A percentile compares a stretch with the other conserved stretches of the same genome.
Evolutionary conservation across 1,284 basidiomycete genomes (phyloP).

Genomic region (Ustilago tritici): DNA sequence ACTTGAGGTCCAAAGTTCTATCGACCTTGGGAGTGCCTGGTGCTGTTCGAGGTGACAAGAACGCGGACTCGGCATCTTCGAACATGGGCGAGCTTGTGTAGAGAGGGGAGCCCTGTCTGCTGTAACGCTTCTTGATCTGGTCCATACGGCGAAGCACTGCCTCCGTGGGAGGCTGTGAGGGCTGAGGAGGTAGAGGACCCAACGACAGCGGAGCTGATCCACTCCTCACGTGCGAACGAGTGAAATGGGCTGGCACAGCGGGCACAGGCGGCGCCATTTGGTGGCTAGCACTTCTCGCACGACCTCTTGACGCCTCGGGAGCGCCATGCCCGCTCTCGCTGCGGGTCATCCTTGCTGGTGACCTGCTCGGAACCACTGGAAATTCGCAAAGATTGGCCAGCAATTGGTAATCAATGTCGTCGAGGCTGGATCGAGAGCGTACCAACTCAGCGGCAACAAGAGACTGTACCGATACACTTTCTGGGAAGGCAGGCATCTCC

Average conservation of each 20-base stretch:
- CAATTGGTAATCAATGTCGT: constrained; percentile 40
- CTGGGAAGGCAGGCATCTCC: constrained; percentile 7
- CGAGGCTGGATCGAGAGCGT: constrained; percentile 26
- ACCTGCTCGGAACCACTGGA: neutral
- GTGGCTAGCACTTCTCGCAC: constrained; percentile 9
- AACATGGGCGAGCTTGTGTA: constrained; percentile 8
- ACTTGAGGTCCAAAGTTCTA: constrained; percentile 14
- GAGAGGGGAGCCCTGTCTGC: constrained; percentile 14
- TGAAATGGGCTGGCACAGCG: neutral
- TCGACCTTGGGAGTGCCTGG: constrained; percentile 20
- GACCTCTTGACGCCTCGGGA: neutral
- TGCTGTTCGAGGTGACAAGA: constrained; percentile 3
- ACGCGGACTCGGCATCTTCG: constrained; percentile 1
- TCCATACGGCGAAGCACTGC: constrained; percentile 28
- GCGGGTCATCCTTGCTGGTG: neutral
- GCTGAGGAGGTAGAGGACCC: constrained; percentile 35
- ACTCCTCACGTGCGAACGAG: constrained; percentile 6
- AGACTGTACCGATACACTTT: neutral
- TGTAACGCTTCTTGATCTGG: constrained; percentile 36
- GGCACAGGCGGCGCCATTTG: neutral
- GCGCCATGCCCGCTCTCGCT: constrained; percentile 6
- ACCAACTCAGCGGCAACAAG: neutral
- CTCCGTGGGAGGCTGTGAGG: constrained; percentile 15
- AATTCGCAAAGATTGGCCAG: constrained; percentile 31
- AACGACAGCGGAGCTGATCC: constrained; percentile 30